Percentiles rank a stretch among this genome's conserved stretches.
phyloP scores from a whole-genome alignment of 2,329 filamentous ascomycete genomes.

The Stenocarpella maydis region DNA sequence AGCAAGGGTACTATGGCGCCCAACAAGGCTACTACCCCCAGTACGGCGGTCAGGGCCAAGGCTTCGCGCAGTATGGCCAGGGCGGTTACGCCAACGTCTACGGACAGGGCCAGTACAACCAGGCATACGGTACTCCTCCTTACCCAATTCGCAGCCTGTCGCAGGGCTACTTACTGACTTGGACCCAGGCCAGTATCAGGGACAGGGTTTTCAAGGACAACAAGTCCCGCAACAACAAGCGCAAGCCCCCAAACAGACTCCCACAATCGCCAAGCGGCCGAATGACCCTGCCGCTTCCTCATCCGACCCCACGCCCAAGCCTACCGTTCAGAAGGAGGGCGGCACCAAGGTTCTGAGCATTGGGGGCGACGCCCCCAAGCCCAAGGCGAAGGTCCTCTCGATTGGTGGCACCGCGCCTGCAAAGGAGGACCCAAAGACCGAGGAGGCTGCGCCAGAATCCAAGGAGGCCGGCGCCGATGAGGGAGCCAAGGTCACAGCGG shows the following conservation, averaged over 20 bases:
- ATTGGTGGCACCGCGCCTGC: slow-evolving; percentile 48
- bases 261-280: slow-evolving; percentile 71
- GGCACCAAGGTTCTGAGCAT: slow-evolving; percentile 72
- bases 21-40: slow-evolving; percentile 61
- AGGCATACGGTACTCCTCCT: slow-evolving; percentile 55
- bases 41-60: slow-evolving; percentile 56
- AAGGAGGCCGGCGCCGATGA: slow-evolving; percentile 68
- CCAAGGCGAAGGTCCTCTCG: slow-evolving; percentile 70
- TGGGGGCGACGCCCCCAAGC: slow-evolving; percentile 60
- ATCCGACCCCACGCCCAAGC: slow-evolving; percentile 56
- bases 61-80: slow-evolving; percentile 55
- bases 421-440: slow-evolving; percentile 54
- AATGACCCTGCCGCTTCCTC: slow-evolving; percentile 56
- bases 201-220: slow-evolving; percentile 54
- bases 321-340: slow-evolving; percentile 61
- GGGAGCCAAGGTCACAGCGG: slow-evolving; percentile 83
- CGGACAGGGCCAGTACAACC: slow-evolving; percentile 53
- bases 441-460: slow-evolving; percentile 54
- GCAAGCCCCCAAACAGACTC: slow-evolving; percentile 56
- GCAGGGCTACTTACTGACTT: slow-evolving; percentile 11
- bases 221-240: slow-evolving; percentile 53
- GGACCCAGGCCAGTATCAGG: slow-evolving; percentile 55
- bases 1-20: slow-evolving; percentile 58
- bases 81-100: slow-evolving; percentile 47
- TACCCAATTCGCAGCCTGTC: background rate